phyloP scores from a whole-genome alignment of 2,329 filamentous ascomycete genomes.

The Paecilomyces dactylethromorphus region DNA sequence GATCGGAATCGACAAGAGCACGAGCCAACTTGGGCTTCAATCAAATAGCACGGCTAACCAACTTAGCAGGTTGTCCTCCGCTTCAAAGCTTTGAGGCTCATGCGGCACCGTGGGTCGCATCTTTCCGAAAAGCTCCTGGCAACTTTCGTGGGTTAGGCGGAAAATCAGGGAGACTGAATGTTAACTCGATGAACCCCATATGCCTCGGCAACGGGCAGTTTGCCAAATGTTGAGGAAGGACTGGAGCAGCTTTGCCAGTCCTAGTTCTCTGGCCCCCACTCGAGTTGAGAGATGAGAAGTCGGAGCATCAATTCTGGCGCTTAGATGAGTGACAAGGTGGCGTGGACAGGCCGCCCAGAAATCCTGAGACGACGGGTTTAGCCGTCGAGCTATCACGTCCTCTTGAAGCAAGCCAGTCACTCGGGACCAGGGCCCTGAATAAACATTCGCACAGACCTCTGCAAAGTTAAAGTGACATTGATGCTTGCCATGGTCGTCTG shows the following conservation, averaged over 20 bases:
- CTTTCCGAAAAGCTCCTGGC: background rate
- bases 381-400: background rate
- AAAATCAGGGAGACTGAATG: background rate
- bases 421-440: background rate
- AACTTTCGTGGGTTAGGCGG: background rate
- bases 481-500: background rate
- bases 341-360: background rate
- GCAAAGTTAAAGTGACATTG: background rate
- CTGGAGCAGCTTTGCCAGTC: background rate
- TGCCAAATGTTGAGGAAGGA: background rate
- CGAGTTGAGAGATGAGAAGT: background rate
- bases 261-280: background rate
- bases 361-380: too few species aligned
- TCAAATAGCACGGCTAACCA: background rate
- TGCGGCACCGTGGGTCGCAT: background rate
- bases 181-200: background rate
- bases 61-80: background rate
- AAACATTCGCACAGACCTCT: background rate
- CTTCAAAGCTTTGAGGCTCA: background rate
- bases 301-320: background rate
- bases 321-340: background rate
- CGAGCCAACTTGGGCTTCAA: background rate
- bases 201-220: background rate
- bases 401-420: background rate
- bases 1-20: background rate